Conservation (phyloP, 192 early-diverging fungal genomes). For the Backusella liffmaniae region DNA sequence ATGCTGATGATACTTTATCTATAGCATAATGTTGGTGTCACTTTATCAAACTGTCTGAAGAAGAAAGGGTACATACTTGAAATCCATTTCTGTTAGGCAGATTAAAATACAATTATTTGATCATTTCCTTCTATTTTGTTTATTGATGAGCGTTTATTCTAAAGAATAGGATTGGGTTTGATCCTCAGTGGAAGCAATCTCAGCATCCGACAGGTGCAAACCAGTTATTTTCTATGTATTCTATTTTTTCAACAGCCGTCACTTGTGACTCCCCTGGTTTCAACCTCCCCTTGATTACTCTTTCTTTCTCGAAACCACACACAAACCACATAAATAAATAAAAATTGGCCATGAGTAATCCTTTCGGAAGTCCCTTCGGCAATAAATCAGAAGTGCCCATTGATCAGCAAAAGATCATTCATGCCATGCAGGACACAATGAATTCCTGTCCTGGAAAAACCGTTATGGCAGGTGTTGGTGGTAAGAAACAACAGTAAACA, state of each 20-base stretch:
- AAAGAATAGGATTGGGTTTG: neutral
- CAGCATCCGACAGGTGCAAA: neutral
- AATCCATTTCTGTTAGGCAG: no score
- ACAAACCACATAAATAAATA: neutral
- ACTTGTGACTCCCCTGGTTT: conserved; percentile 7
- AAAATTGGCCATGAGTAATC: conserved; percentile 16
- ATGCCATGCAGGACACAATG: conserved; percentile 36
- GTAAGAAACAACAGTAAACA: conserved; percentile 36
- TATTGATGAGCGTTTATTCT: neutral
- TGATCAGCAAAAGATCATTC: conserved; percentile 30
- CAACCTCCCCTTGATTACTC: neutral
- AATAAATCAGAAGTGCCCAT: conserved; percentile 13
- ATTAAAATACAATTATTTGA: neutral
- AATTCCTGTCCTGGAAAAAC: conserved; percentile 79
- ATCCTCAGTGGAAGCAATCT: neutral
- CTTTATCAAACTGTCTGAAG: neutral
- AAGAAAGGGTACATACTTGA: neutral
- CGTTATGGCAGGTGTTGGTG: conserved; percentile 66
- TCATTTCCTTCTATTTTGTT: no score
- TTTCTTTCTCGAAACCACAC: neutral
- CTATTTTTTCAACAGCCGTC: conserved; percentile 1
- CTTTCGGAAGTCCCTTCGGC: conserved; percentile 11
- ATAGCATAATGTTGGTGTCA: neutral
- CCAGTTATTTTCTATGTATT: neutral
- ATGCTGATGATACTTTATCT: no score